Evolutionary conservation across 352 stramenopile species (phyloP), one percentile per base, ranked within the genome.

Genomic region (Aphanomyces cochlioides): DNA sequence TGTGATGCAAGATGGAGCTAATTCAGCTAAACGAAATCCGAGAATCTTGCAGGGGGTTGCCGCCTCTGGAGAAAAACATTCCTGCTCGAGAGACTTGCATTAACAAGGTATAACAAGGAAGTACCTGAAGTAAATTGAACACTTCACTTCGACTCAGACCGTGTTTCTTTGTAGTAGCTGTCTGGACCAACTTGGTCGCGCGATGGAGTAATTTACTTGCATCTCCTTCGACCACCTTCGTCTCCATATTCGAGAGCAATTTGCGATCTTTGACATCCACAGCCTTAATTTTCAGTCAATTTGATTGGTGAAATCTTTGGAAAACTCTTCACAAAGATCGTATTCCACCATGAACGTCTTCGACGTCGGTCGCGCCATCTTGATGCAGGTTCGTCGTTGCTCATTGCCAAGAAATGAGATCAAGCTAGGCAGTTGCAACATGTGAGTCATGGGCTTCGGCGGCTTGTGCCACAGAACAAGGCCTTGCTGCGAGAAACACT

Each of bases 51-150:
- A 81, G 3, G 41, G 56, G 15, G 73, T 50, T 39, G 72, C 88
- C 13, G 82, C 77, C 47, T 95, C 87, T 3, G 83, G 72, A 58
- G 85, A 86, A 5, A 94, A 58, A 45, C 81, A 90, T 72, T 94
- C 87, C 68, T 89, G 65, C 3, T 66, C 12, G 10, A 13, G 12
- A 43, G 7, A 3, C 2, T 12, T 19, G 5, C 12, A 5, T 61
- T 37, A 17, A 17, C 7, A 61, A 8, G 5, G 39, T 1, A 7
- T 34, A 36, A 7, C 7, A 6, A 10, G 36, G 28, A 8, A 28
- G 10, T 63, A 70, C 64, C 47, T 70, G 64, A 15, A 70, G 39
- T n/a, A 70, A 12, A 41, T 39, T 70, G 34, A 41, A 60, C 8
- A 70, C 64, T 45, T 70, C 64, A 17, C 34, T 70, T 21, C 64